A percentile compares a stretch with the other conserved stretches of the same genome.
These are phyloP conservation scores for Nakataea oryzae DNA, from an alignment of 2,329 filamentous ascomycete genomes.

Conservation along the genomic window DNA sequence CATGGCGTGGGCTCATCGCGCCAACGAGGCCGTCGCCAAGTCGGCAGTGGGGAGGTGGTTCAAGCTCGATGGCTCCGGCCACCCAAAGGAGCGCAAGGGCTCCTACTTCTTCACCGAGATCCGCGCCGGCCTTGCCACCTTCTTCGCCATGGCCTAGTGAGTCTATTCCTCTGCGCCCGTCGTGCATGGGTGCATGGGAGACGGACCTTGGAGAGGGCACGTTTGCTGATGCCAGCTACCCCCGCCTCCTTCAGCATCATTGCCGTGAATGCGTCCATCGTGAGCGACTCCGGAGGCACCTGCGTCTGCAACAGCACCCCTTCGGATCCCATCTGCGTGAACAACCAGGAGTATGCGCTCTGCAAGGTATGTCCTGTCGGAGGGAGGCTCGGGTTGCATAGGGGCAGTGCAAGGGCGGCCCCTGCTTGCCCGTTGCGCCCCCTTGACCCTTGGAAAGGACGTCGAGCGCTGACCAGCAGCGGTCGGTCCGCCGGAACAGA, in stretches of 20 bases:
- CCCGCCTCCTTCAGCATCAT: slow-evolving; percentile 26
- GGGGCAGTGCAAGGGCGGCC: slow-evolving; percentile 5
- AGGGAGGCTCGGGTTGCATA: too few relatives aligned
- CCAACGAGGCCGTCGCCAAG: slow-evolving; percentile 49
- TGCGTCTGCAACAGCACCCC: slow-evolving; percentile 55
- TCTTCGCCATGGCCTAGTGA: slow-evolving; percentile 46
- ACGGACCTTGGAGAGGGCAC: background rate
- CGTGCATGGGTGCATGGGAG: background rate
- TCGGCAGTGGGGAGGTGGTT: slow-evolving; percentile 64
- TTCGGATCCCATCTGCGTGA: slow-evolving; percentile 41
- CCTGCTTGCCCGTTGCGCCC: too few relatives aligned
- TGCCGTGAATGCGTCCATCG: slow-evolving; percentile 41
- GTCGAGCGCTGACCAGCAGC: background rate
- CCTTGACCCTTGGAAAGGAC: background rate
- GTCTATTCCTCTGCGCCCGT: background rate
- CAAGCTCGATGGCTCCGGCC: slow-evolving; percentile 69
- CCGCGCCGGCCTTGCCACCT: slow-evolving; percentile 71
- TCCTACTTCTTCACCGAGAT: slow-evolving; percentile 76
- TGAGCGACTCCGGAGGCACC: slow-evolving; percentile 59
- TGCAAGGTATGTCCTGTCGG: slow-evolving; percentile 29
- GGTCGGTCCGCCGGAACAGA: background rate
- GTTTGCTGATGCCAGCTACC: background rate
- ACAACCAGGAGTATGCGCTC: slow-evolving; percentile 49
- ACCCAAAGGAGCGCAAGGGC: slow-evolving; percentile 56
- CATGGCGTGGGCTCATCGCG: slow-evolving; percentile 38